These are phyloP conservation scores for Anthracocystis walkeri DNA, from an alignment of 1,284 basidiomycete species.

Conservation along the genomic window DNA sequence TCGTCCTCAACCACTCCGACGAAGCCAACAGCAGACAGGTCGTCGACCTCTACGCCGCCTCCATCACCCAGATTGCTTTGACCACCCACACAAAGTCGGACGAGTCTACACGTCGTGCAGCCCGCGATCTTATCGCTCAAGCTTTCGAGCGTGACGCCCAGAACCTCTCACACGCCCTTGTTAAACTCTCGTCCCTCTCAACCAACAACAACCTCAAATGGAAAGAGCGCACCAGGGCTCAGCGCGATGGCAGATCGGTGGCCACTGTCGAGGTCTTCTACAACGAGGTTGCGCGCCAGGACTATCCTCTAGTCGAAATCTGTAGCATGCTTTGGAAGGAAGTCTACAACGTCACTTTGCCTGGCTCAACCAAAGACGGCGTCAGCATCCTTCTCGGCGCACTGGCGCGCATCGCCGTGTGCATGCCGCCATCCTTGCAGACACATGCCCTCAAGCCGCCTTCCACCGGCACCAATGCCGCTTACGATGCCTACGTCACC, in stretches of 20 bases:
- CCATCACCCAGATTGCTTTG: conserved; percentile 50
- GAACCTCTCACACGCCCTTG: conserved; percentile 25
- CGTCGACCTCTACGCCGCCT: conserved; percentile 57
- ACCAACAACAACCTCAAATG: conserved; percentile 24
- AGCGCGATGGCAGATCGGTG: conserved; percentile 25
- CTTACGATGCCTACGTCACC: conserved; percentile 43
- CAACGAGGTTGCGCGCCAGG: conserved; percentile 19
- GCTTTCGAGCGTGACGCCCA: conserved; percentile 49
- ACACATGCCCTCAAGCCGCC: conserved; percentile 48
- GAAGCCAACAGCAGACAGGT: conserved; percentile 47
- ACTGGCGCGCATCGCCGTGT: conserved; percentile 36
- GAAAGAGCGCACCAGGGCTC: conserved; percentile 27
- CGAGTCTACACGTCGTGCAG: conserved; percentile 28
- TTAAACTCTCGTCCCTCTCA: conserved; percentile 36
- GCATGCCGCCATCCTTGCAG: conserved; percentile 44
- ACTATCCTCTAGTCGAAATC: conserved; percentile 34
- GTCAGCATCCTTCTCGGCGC: conserved; percentile 47
- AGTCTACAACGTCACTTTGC: conserved; percentile 35
- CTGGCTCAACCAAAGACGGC: conserved; percentile 24
- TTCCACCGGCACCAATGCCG: conserved; percentile 12
- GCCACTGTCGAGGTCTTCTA: conserved; percentile 28
- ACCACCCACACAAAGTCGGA: conserved; percentile 25
- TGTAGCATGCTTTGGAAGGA: conserved; percentile 53
- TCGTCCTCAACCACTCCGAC: conserved; percentile 41
- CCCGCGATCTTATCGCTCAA: conserved; percentile 42